Conservation (phyloP, 495 filamentous ascomycete species). For the Recurvomyces mirabilis region DNA sequence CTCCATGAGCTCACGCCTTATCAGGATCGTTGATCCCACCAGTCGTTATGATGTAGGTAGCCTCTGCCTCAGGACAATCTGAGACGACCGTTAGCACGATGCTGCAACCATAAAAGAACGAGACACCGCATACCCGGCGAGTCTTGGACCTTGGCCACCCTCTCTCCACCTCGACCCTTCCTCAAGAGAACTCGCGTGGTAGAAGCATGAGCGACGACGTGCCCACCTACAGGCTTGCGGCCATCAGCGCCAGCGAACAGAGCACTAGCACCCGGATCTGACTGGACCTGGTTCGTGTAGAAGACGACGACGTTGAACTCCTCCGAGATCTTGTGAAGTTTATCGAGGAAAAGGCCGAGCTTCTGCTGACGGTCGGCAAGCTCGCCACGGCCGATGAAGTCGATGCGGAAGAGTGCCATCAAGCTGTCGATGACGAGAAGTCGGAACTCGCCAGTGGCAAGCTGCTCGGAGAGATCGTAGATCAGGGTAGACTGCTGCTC, state of each 20-base stretch:
- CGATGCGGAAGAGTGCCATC: conserved; percentile 67
- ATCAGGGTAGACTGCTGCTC: conserved; percentile 66
- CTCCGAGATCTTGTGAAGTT: conserved; percentile 63
- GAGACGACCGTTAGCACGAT: conserved; percentile 2
- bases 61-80: conserved; percentile 68
- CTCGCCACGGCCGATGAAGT: conserved; percentile 64
- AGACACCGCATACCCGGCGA: conserved; percentile 46
- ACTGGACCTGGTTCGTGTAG: conserved; percentile 76
- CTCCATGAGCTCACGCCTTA: conserved; percentile 42
- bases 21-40: conserved; percentile 69
- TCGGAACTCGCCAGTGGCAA: conserved; percentile 57
- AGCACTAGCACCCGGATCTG: conserved; percentile 67
- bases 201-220: conserved; percentile 71
- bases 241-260: conserved; percentile 73
- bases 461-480: conserved; percentile 53
- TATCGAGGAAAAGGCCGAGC: conserved; percentile 58
- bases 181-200: conserved; percentile 62
- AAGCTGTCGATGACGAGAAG: conserved; percentile 69
- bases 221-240: conserved; percentile 62
- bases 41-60: conserved; percentile 67
- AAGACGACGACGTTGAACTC: conserved; percentile 71
- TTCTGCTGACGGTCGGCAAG: conserved; percentile 69
- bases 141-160: conserved; percentile 71
- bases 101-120: background rate
- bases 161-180: conserved; percentile 68